Evolutionary conservation across 2,329 filamentous ascomycete species (phyloP), one percentile per base, ranked within the genome.

Genomic region (Aureobasidium melanogenum): DNA sequence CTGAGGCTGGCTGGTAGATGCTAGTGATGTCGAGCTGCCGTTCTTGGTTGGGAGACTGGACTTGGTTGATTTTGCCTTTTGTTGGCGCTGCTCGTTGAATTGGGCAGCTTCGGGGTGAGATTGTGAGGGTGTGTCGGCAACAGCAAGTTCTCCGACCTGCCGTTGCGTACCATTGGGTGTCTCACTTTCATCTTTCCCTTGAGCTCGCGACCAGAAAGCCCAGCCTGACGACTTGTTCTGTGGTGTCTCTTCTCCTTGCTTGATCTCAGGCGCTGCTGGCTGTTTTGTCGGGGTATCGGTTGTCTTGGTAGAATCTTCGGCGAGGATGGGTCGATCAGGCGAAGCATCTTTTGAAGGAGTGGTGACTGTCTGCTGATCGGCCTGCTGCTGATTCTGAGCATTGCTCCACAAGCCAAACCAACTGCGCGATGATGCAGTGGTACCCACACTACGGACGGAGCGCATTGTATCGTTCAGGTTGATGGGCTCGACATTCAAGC

Each of bases 201-300:
- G 73, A 3, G 87, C 84, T 48, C 80, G 83, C 15, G 86, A 90
- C 88, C 88, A 93, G 66, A 93, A 92, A 0, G 87, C 88, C 89
- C 89, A 93, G 0, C 86, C 88, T 0, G 88, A 88, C 71, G 64
- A 75, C 67, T 66, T 80, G 68, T 73, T 68, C 51, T 56, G 65
- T 41, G 60, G 64, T 64, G 26, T 62, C 57, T 54, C 43, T 50
- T 62, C 59, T 19, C 28, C 36, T 46, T 24, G 50, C 4, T 55
- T 56, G 24, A 62, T 46, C 14, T 54, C 41, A 3, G 41, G 34
- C 5, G 41, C 22, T 26, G 58, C 46, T n/a, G 56, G 55, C 28
- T 51, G 12, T 24, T 66, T 65, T 3, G 39, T 19, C 12, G 64
- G 38, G 4, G 60, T 62, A 0, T 61, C 62, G 51, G 64, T 34